Percentiles rank a stretch among this genome's conserved stretches.
These are phyloP conservation scores for Periconia sp. DNA, from an alignment of 2,329 filamentous ascomycete genomes.

Conservation along the genomic window DNA sequence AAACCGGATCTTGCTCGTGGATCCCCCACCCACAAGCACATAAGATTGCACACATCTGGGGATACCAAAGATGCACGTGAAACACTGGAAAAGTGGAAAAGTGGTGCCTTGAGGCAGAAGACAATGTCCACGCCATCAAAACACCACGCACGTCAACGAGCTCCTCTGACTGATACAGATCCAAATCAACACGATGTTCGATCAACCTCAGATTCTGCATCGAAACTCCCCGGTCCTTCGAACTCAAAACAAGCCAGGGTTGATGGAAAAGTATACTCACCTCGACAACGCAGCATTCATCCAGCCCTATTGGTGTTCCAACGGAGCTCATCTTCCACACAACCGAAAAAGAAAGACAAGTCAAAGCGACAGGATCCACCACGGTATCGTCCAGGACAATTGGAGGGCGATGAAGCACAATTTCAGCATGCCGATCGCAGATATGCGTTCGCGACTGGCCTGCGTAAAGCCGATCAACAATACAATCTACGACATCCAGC, in stretches of 20 bases:
- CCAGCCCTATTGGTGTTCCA: neutral
- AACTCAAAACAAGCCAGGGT: neutral
- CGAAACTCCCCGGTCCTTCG: constrained; percentile 1
- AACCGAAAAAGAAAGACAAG: neutral
- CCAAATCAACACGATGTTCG: constrained; percentile 22
- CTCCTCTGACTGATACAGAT: constrained; percentile 18
- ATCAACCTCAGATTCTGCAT: neutral
- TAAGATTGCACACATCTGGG: constrained; percentile 53
- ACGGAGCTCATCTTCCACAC: neutral
- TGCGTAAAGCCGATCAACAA: constrained; percentile 32
- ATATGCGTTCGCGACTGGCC: constrained; percentile 40
- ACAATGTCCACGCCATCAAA: constrained; percentile 3
- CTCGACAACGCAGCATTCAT: constrained; percentile 3
- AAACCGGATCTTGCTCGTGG: constrained; percentile 53
- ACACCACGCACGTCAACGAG: constrained; percentile 2
- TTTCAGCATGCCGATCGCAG: constrained; percentile 38
- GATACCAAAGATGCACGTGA: constrained; percentile 59
- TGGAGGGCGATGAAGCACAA: constrained; percentile 47
- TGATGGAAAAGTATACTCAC: neutral
- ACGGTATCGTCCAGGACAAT: constrained; percentile 40
- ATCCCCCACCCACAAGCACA: constrained; percentile 54
- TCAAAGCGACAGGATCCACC: constrained; percentile 6
- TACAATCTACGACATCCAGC: constrained; percentile 14
- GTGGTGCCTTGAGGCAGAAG: constrained; percentile 41
- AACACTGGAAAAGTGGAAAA: constrained; percentile 54